phyloP scores from a whole-genome alignment of 495 filamentous ascomycete genomes.

The Pyrenula massariospora region DNA sequence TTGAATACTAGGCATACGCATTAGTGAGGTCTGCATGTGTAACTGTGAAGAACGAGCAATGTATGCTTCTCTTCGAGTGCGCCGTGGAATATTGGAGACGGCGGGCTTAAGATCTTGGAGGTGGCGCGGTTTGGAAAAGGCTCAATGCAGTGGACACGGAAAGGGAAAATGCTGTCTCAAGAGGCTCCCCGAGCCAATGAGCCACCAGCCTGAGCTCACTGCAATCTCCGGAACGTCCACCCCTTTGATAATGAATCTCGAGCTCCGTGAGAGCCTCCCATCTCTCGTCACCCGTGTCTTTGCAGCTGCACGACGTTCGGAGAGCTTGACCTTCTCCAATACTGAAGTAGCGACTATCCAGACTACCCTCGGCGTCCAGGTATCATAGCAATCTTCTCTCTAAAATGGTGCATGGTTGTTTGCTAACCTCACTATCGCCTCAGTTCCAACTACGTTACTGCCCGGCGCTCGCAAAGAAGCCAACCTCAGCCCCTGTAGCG shows the following conservation, averaged over 20 bases:
- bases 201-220: background rate
- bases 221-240: background rate
- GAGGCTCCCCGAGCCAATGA: too few species aligned
- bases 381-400: too few species aligned
- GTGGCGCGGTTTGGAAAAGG: too few species aligned
- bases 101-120: too few species aligned
- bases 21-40: too few species aligned
- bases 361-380: background rate
- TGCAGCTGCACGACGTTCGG: background rate
- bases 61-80: too few species aligned
- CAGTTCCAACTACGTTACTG: constrained; percentile 74
- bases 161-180: background rate
- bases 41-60: too few species aligned
- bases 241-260: background rate
- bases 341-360: background rate
- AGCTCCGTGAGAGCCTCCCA: background rate
- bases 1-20: too few species aligned
- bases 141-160: too few species aligned
- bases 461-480: constrained; percentile 45
- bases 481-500: constrained; percentile 21
- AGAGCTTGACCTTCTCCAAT: background rate
- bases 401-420: too few species aligned
- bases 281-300: background rate
- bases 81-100: too few species aligned
- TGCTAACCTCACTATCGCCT: background rate